Evolutionary conservation across 257 asterid genomes (phyloP).

Genomic region (Penstemon eatonii): DNA sequence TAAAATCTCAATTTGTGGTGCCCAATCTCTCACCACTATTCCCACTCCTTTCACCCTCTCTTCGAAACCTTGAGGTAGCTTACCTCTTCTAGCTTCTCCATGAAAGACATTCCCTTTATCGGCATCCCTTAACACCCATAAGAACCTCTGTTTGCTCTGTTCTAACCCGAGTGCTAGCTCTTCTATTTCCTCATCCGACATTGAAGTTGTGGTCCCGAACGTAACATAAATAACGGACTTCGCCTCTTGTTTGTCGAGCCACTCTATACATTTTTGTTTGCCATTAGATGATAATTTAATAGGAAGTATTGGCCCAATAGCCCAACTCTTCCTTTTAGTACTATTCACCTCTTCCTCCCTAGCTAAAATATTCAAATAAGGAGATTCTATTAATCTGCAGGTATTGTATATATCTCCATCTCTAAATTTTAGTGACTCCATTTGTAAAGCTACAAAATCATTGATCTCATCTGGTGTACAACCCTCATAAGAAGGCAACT

Average conservation of each 20-base stretch:
- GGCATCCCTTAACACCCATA: slow-evolving; percentile 31
- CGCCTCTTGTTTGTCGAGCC: slow-evolving; percentile 33
- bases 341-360: slow-evolving; percentile 6
- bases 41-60: slow-evolving; percentile 15
- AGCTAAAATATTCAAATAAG: slow-evolving; percentile 31
- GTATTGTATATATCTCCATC: slow-evolving; percentile 42
- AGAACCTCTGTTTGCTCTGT: slow-evolving; percentile 23
- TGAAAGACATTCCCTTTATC: slow-evolving; percentile 26
- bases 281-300: neutral
- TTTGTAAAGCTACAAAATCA: slow-evolving; percentile 24
- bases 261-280: slow-evolving; percentile 21
- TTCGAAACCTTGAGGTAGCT: neutral
- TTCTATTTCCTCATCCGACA: slow-evolving; percentile 17
- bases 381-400: slow-evolving; percentile 37
- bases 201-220: slow-evolving; percentile 32
- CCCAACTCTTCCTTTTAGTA: slow-evolving; percentile 33
- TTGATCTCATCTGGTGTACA: slow-evolving; percentile 20
- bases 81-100: slow-evolving; percentile 2
- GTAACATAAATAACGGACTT: slow-evolving; percentile 25
- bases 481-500: slow-evolving; percentile 19
- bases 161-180: slow-evolving; percentile 34
- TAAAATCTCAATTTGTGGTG: slow-evolving; percentile 23
- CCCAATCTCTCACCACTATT: slow-evolving; percentile 28
- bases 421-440: neutral
- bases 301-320: slow-evolving; percentile 46